A percentile compares a stretch with the other conserved stretches of the same genome.
phyloP scores from a whole-genome alignment of 805 yeast species.

The Yamadazyma takamatsuzukensis region DNA sequence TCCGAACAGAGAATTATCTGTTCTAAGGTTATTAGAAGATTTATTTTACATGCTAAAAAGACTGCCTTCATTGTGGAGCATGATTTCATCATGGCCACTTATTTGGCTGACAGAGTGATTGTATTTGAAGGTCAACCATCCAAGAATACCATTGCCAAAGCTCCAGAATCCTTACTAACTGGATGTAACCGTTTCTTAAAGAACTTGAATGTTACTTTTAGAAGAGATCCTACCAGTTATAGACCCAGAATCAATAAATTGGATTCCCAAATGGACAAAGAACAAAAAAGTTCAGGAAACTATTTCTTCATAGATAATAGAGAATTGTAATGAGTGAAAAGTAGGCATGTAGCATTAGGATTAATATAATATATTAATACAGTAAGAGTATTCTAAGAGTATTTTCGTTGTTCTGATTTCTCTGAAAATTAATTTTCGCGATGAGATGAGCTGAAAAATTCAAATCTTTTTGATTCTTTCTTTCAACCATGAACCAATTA shows the following conservation, averaged over 20 bases:
- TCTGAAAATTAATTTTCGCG: too few relatives aligned
- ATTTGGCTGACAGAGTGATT: conserved; percentile 97
- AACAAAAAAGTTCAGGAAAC: conserved; percentile 89
- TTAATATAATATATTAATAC: too few relatives aligned
- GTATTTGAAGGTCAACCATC: conserved; percentile 97
- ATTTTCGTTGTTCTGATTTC: too few relatives aligned
- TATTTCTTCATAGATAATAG: conserved; percentile 88
- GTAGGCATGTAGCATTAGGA: too few relatives aligned
- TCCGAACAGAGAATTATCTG: conserved; percentile 99
- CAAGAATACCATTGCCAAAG: conserved; percentile 73
- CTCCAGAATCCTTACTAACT: conserved; percentile 90
- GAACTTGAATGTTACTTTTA: conserved; percentile 94
- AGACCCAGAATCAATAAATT: conserved; percentile 98
- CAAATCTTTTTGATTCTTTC: not conserved
- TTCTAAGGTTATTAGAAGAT: conserved; percentile 96
- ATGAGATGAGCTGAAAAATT: conserved; percentile 2
- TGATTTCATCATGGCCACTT: conserved; percentile 99
- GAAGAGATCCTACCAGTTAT: conserved; percentile 98
- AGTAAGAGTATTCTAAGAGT: too few relatives aligned
- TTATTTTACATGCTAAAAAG: conserved; percentile 92
- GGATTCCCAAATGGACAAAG: conserved; percentile 98
- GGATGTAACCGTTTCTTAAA: conserved; percentile 97
- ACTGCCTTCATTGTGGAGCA: conserved; percentile 99
- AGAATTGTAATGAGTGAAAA: conserved; percentile 24
- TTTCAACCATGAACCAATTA: conserved; percentile 40